Percentiles rank a stretch among this genome's conserved stretches.
These are phyloP conservation scores for Pseudocercospora eumusae DNA, from an alignment of 2,329 filamentous ascomycete species.

Conservation along the genomic window DNA sequence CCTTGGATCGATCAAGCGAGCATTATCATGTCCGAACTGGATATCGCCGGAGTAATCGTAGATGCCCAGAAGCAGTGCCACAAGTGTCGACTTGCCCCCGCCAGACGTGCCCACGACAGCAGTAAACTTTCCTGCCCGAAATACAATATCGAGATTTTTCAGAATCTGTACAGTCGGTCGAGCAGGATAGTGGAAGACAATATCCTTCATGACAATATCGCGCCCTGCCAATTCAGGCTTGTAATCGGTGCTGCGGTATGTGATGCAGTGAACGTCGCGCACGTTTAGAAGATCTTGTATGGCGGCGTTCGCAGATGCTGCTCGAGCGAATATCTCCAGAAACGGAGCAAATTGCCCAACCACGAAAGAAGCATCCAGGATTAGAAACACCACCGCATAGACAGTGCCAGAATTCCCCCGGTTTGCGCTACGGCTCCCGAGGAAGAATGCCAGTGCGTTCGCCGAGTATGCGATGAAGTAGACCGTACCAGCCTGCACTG, in stretches of 20 bases:
- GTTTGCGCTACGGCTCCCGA: conserved; percentile 41
- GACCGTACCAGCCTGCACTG: conserved; percentile 46
- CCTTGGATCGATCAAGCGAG: conserved; percentile 42
- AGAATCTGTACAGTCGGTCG: conserved; percentile 46
- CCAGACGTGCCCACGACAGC: conserved; percentile 51
- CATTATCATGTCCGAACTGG: conserved; percentile 44
- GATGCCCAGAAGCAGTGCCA: conserved; percentile 46
- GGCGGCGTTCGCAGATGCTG: conserved; percentile 53
- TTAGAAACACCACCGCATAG: conserved; percentile 65
- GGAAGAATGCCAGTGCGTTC: conserved; percentile 51
- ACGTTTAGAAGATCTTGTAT: conserved; percentile 49
- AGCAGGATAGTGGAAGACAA: conserved; percentile 50
- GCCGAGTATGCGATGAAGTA: conserved; percentile 51
- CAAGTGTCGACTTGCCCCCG: conserved; percentile 49
- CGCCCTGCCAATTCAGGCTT: conserved; percentile 27
- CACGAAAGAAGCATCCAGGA: conserved; percentile 65
- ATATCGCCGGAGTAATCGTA: conserved; percentile 48
- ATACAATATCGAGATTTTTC: conserved; percentile 41
- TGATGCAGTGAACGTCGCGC: conserved; percentile 27
- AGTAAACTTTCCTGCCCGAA: conserved; percentile 46
- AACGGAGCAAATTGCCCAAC: conserved; percentile 65
- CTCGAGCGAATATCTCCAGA: conserved; percentile 57
- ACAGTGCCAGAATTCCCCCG: conserved; percentile 51
- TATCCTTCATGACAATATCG: conserved; percentile 42
- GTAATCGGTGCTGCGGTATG: conserved; percentile 33